phyloP scores from a whole-genome alignment of 306 rosid species.

The Fagus crenata region DNA sequence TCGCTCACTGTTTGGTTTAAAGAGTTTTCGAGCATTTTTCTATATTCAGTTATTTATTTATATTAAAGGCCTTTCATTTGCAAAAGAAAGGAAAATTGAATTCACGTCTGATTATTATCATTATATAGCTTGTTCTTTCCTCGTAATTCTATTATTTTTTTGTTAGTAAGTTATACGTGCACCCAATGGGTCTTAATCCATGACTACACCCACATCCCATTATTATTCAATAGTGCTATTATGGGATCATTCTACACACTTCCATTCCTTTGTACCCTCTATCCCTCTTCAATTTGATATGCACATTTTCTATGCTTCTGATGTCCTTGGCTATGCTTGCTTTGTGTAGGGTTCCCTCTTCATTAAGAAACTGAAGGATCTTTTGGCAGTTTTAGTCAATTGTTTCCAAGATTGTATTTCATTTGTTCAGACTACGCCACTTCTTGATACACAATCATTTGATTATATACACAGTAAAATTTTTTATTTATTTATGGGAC shows the following conservation, averaged over 20 bases:
- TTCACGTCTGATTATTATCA: too few species aligned
- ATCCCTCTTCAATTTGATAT: neutral
- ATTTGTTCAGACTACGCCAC: slow-evolving; percentile 47
- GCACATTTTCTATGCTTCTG: slow-evolving; percentile 12
- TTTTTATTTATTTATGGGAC: slow-evolving; percentile 42
- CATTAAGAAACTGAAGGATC: slow-evolving; percentile 55
- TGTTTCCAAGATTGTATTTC: slow-evolving; percentile 69
- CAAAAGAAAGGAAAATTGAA: too few species aligned
- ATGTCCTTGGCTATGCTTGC: slow-evolving; percentile 19
- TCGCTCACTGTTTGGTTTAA: neutral
- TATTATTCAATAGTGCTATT: neutral
- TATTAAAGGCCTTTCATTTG: too few species aligned
- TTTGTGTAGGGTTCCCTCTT: slow-evolving; percentile 29
- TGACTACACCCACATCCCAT: too few species aligned
- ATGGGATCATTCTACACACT: neutral
- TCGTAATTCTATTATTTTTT: too few species aligned
- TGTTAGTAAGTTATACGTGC: too few species aligned
- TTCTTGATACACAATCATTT: too few species aligned
- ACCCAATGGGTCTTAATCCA: too few species aligned
- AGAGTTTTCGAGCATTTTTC: neutral
- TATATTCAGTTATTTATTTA: too few species aligned
- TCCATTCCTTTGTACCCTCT: neutral
- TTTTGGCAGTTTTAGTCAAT: slow-evolving; percentile 58
- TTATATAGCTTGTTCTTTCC: too few species aligned
- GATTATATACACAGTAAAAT: slow-evolving; percentile 62